Conservation (phyloP, 2,329 filamentous ascomycete species). For the Botrytis tulipae region DNA sequence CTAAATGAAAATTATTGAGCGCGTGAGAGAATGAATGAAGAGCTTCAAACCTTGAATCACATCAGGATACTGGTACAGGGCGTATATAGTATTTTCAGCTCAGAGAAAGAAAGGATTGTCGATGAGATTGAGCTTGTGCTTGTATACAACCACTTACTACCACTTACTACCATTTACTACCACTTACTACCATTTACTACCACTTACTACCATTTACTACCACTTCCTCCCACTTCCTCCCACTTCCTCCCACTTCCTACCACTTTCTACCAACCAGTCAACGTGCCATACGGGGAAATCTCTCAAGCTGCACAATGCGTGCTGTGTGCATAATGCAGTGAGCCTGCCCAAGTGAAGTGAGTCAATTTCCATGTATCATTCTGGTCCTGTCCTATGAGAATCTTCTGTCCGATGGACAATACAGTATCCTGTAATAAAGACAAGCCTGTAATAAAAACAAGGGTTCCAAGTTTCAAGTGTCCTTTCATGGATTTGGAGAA, state of each 20-base stretch:
- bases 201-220: too few species aligned
- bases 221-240: too few species aligned
- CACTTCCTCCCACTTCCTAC: too few species aligned
- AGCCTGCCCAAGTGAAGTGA: not conserved
- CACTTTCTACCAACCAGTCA: not conserved
- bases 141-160: not conserved
- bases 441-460: not conserved
- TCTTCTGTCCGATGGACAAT: not conserved
- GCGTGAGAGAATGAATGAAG: not conserved
- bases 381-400: conserved; percentile 3
- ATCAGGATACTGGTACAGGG: not conserved
- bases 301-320: not conserved
- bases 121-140: not conserved
- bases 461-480: not conserved
- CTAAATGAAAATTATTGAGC: not conserved
- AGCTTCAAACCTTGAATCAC: not conserved
- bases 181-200: not conserved
- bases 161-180: too few species aligned
- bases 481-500: not conserved
- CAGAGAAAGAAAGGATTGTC: not conserved
- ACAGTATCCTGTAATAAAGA: not conserved
- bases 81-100: not conserved
- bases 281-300: not conserved
- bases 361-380: not conserved
- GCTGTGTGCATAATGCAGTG: not conserved